Evolutionary conservation across 106 monocot genomes (phyloP).

Genomic region (Gastrodia elata): DNA sequence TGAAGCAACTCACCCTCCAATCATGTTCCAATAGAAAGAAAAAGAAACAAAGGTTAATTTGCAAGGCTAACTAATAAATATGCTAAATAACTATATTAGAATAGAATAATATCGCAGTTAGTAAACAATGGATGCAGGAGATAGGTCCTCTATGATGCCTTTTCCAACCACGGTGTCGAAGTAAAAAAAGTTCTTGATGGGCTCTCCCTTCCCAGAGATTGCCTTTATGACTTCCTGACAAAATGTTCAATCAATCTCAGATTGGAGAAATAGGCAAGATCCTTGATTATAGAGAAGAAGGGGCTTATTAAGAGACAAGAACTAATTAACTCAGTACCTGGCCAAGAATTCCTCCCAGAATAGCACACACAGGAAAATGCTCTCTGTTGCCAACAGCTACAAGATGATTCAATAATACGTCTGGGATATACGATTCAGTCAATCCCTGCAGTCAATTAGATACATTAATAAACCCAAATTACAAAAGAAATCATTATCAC

Average conservation of each 20-base stretch:
- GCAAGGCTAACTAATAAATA: too few relatives aligned
- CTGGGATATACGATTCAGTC: conserved; percentile 58
- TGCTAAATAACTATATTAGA: too few relatives aligned
- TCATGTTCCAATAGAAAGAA: too few relatives aligned
- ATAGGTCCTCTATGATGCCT: conserved; percentile 80
- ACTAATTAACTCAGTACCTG: conserved; percentile 35
- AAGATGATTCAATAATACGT: conserved; percentile 37
- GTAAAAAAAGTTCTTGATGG: conserved; percentile 88
- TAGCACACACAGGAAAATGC: conserved; percentile 89
- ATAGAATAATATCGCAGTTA: too few relatives aligned
- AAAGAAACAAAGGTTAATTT: too few relatives aligned
- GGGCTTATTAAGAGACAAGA: too few relatives aligned
- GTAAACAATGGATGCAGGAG: conserved; percentile 9
- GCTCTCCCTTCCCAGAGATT: conserved; percentile 87
- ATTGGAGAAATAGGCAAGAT: not conserved
- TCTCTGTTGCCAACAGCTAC: conserved; percentile 51
- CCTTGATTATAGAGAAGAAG: not conserved
- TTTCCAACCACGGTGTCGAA: conserved; percentile 72
- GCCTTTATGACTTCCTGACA: conserved; percentile 86
- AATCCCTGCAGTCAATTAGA: conserved; percentile 31
- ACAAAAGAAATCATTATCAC: conserved; percentile 8
- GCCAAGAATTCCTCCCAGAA: conserved; percentile 85
- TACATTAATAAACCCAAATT: conserved; percentile 6
- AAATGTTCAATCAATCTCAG: not conserved
- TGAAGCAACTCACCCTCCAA: too few relatives aligned